Evolutionary conservation across 805 yeast genomes (phyloP).

Genomic region (Saturnispora saitoi): DNA sequence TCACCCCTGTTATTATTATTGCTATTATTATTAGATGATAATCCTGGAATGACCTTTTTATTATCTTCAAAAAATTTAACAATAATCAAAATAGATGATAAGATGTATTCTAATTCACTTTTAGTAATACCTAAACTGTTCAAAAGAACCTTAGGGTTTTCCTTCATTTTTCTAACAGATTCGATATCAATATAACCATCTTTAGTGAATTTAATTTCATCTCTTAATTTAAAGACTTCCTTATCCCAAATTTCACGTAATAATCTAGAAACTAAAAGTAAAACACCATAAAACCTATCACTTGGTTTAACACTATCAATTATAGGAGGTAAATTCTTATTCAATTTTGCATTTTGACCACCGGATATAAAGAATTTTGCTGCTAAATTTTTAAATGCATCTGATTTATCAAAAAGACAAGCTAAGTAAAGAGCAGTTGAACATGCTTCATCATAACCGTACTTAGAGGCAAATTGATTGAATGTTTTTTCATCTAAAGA

Average conservation of each 20-base stretch:
- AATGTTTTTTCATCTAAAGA: constrained; percentile 58
- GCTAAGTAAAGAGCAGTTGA: constrained; percentile 80
- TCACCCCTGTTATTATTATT: constrained; percentile 45
- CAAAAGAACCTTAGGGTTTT: constrained; percentile 28
- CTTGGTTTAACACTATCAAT: constrained; percentile 78
- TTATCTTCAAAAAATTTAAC: constrained; percentile 63
- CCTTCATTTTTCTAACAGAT: constrained; percentile 36
- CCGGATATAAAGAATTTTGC: constrained; percentile 44
- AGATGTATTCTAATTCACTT: constrained; percentile 53
- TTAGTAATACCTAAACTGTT: constrained; percentile 39
- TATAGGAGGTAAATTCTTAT: constrained; percentile 30
- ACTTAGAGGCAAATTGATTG: constrained; percentile 61
- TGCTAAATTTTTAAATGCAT: constrained; percentile 36
- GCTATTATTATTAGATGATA: constrained; percentile 42
- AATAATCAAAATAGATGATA: constrained; percentile 62
- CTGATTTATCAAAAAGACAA: constrained; percentile 61
- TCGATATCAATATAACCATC: constrained; percentile 30
- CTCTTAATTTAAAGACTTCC: constrained; percentile 46
- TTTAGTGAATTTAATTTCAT: constrained; percentile 28
- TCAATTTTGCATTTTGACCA: constrained; percentile 42
- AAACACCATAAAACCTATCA: constrained; percentile 85
- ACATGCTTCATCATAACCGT: constrained; percentile 86
- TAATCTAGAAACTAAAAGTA: constrained; percentile 67
- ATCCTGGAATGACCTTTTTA: constrained; percentile 52
- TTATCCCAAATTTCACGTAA: constrained; percentile 73